Percentiles rank a stretch among this genome's conserved stretches.
Evolutionary conservation across 495 filamentous ascomycete species (phyloP).

Genomic region (Jackrogersella minutella): DNA sequence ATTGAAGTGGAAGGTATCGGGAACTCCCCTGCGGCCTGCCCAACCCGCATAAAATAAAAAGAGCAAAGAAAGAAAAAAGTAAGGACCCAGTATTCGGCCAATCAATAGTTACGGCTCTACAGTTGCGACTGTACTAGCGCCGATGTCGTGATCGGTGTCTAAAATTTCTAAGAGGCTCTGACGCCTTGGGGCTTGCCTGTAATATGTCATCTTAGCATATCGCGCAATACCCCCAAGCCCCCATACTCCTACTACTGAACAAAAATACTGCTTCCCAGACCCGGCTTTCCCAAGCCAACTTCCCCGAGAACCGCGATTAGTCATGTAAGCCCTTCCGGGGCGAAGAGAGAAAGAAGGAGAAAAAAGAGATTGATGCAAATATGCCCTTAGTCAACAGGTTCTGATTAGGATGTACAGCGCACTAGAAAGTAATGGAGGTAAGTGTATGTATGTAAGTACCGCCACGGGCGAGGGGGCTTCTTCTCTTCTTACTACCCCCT

Average conservation of each 20-base stretch:
- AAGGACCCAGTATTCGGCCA: constrained; percentile 34
- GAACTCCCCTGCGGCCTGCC: constrained; percentile 15
- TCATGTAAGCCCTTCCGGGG: constrained; percentile 16
- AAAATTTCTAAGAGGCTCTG: constrained; percentile 42
- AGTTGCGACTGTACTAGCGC: constrained; percentile 45
- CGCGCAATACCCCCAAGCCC: constrained; percentile 40
- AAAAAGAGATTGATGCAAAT: constrained; percentile 10
- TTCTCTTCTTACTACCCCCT: constrained; percentile 8
- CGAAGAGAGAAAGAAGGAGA: no score
- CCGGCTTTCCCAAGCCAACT: constrained; percentile 10
- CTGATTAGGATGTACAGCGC: constrained; percentile 2
- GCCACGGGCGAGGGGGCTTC: constrained; percentile 12
- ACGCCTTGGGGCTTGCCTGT: constrained; percentile 23
- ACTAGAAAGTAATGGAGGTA: constrained; percentile 6
- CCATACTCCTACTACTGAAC: constrained; percentile 24
- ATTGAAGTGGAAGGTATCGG: constrained; percentile 20
- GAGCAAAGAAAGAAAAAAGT: no score
- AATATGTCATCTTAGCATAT: constrained; percentile 37
- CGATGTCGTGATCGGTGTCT: constrained; percentile 51
- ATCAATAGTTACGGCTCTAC: constrained; percentile 38
- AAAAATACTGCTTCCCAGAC: constrained; percentile 7
- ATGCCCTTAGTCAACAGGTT: background rate
- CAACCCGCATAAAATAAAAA: constrained; percentile 16
- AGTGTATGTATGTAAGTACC: constrained; percentile 18
- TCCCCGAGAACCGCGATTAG: constrained; percentile 43